A percentile compares a stretch with the other conserved stretches of the same genome.
Evolutionary conservation across 192 early-diverging fungal genomes (phyloP).

Genomic region (Allomyces arbusculus): DNA sequence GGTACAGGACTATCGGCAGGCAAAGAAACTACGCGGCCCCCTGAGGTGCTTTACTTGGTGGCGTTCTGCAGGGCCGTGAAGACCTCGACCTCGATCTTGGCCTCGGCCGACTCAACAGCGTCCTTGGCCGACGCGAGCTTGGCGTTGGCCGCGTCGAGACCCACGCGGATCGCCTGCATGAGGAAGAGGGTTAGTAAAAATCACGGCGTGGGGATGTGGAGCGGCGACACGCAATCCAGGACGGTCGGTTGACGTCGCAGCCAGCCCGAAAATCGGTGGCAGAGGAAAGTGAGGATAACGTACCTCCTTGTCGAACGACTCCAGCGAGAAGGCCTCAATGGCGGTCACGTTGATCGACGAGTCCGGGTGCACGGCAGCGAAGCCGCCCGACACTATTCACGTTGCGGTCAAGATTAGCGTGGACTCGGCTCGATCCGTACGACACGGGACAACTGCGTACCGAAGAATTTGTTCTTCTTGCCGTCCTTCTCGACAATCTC

Average conservation of each 20-base stretch:
- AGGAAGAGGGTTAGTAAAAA: not conserved
- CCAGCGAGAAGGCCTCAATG: conserved; percentile 74
- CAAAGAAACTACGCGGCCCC: too few relatives aligned
- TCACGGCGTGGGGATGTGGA: not conserved
- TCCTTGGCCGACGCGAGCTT: conserved; percentile 32
- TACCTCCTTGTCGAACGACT: conserved; percentile 68
- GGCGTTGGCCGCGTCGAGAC: conserved; percentile 65
- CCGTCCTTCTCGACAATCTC: conserved; percentile 54
- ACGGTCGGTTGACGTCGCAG: too few relatives aligned
- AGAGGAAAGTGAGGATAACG: not conserved
- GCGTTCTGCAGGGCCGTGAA: conserved; percentile 54
- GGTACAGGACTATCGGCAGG: too few relatives aligned
- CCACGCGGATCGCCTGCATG: conserved; percentile 40
- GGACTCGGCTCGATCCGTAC: too few relatives aligned
- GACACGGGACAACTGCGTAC: conserved; percentile 25
- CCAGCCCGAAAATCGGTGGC: not conserved
- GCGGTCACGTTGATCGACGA: conserved; percentile 93
- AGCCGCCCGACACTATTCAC: conserved; percentile 69
- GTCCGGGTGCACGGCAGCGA: conserved; percentile 91
- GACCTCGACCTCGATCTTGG: conserved; percentile 70
- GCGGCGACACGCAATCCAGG: too few relatives aligned
- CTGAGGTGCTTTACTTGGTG: not conserved
- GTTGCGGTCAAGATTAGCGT: too few relatives aligned
- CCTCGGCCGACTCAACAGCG: conserved; percentile 59
- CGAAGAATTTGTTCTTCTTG: conserved; percentile 78